Evolutionary conservation across 1,284 basidiomycete species (phyloP), one percentile per base, ranked within the genome.

Genomic region (Cutaneotrichosporon sp.): DNA sequence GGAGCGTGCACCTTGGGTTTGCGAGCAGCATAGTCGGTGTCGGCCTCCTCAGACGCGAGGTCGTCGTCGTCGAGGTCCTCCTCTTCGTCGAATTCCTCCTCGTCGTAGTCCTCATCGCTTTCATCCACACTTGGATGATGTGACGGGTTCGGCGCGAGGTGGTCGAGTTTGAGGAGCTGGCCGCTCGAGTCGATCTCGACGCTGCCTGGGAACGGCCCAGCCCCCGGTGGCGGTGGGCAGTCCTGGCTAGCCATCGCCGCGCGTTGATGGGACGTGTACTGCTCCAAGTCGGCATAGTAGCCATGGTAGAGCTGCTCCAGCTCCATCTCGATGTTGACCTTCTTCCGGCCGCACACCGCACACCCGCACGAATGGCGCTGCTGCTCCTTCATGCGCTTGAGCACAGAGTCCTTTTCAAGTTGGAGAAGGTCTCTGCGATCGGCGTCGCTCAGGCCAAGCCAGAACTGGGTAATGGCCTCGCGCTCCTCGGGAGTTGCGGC

Each of bases 221-320:
- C 95, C 22, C 95, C 95, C 49, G 89, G 91, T 27, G 95, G 95
- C 54, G 93, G 92, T 67, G 92, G 87, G 70, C 92, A 86, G 55
- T 88, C 89, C 66, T 90, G 89, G 74, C 89, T 89, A 71, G 89
- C 90, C 70, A 87, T 88, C 72, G 90, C 89, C 81, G 92, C 93
- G 80, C 89, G 90, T 85, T 97, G 92, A 82, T 95, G 91, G 81
- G 92, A 90, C 80, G 94, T 95, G 85, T 98, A 98, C 83, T 91
- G 89, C 85, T 97, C 92, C 82, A 99, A 89, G 85, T 98, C 95
- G 80, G 97, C 92, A 86, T 98, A 98, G 86, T 99, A 99, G 83
- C 93, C 92, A 85, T 97, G 93, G 85, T 99, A 98, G 81, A 98
- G 88, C 83, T 94, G 91, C 84, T 97, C 92, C 80, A 99, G 88